Evolutionary conservation across 306 rosid species (phyloP), one percentile per base, ranked within the genome.

Genomic region (Cicer judaicum): DNA sequence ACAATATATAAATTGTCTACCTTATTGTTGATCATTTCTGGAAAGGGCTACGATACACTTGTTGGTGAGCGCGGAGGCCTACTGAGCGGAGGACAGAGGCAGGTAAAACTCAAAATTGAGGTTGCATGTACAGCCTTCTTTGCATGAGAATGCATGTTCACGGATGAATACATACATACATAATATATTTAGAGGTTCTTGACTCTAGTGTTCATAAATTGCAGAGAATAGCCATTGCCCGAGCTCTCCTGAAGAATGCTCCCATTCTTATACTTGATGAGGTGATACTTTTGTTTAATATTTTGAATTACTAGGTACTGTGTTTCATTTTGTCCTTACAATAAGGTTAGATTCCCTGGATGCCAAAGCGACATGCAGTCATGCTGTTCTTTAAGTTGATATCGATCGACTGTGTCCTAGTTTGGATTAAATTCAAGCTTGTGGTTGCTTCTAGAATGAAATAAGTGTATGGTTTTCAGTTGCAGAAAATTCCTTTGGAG

Each of bases 51-150:
- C 63, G 97, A 90, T 80, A 91, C 98, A 40, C 94, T 79, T 16
- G 98, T 94, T 7, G 98, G 97, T 68, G 98, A 94, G 76, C 98
- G 97, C 40, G 98, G 98, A 73, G 97, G 97, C 80, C 82, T 94
- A 42, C 86, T 94, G 24, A 94, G 97, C 8, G 97, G 97, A 18
- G 97, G 98, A 75, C 98, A 94, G 88, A 87, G 97, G 24, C 96
- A 94, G 98, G 97, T 94, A 70, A 50, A 68, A 47, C 44, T 7
- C 29, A 85, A 12, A 73, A 12, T 61, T 12, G 64, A 71, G 57
- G 41, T 41, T 68, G 57, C 64, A 44, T 44, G 43, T 39, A 34
- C 43, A 60, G 24, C 24, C n/a, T 60, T 59, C 12, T 12, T 42
- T 65, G 44, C 59, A 47, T 64, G 47, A 39, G 21, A 43, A 61